phyloP scores from a whole-genome alignment of 2,329 filamentous ascomycete species.

The Fusarium verrucosum region DNA sequence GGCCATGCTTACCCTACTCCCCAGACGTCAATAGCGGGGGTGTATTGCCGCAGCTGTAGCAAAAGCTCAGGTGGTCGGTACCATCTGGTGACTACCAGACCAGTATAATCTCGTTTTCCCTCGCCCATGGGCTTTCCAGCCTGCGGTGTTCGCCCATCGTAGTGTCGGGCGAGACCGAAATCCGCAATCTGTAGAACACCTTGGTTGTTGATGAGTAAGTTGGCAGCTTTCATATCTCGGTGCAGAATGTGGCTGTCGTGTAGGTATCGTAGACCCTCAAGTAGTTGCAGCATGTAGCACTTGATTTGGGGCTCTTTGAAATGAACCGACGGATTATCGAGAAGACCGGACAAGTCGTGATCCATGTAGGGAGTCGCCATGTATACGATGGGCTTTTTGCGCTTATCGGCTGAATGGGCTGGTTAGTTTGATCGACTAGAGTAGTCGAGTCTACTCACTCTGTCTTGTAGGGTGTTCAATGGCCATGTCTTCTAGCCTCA shows the following conservation, averaged over 20 bases:
- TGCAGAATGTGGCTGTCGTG: slow-evolving; percentile 92
- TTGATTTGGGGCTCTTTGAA: slow-evolving; percentile 95
- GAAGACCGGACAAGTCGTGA: slow-evolving; percentile 94
- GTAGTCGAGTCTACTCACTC: slow-evolving; percentile 54
- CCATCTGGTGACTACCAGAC: slow-evolving; percentile 96
- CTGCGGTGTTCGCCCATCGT: slow-evolving; percentile 83
- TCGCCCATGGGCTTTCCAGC: slow-evolving; percentile 83
- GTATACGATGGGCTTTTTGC: slow-evolving; percentile 88
- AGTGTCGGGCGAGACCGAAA: slow-evolving; percentile 93
- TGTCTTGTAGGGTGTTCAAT: slow-evolving; percentile 78
- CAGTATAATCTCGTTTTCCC: slow-evolving; percentile 90
- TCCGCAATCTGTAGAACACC: slow-evolving; percentile 96
- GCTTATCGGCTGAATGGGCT: slow-evolving; percentile 70
- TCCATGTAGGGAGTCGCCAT: slow-evolving; percentile 99
- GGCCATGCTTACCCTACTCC: slow-evolving; percentile 79
- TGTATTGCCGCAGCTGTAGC: slow-evolving; percentile 87
- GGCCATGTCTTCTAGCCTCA: slow-evolving; percentile 93
- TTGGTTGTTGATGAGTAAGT: slow-evolving; percentile 93
- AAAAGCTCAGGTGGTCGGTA: slow-evolving; percentile 94
- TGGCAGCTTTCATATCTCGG: slow-evolving; percentile 98
- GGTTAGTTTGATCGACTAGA: slow-evolving; percentile 11
- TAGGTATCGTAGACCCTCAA: slow-evolving; percentile 88
- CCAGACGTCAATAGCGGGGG: slow-evolving; percentile 98
- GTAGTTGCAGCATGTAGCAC: slow-evolving; percentile 93
- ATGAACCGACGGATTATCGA: slow-evolving; percentile 91